These are phyloP conservation scores for Tolypocladium tundrense DNA, from an alignment of 2,329 filamentous ascomycete genomes.

Conservation along the genomic window DNA sequence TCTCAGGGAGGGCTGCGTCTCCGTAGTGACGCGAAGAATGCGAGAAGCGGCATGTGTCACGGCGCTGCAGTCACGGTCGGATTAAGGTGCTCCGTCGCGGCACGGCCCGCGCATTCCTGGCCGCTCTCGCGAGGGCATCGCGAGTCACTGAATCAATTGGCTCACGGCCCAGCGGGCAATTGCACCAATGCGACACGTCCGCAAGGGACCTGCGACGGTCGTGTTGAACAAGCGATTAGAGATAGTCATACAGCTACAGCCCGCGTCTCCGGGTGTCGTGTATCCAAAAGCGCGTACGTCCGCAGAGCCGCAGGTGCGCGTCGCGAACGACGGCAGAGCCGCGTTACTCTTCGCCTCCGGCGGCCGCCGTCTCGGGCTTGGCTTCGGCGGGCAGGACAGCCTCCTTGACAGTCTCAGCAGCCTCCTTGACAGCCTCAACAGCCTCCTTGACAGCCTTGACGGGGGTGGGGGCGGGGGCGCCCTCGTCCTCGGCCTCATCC, in stretches of 20 bases:
- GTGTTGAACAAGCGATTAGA: background rate
- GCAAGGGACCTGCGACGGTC: background rate
- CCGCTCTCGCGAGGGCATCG: no score
- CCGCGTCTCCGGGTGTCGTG: background rate
- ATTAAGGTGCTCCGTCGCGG: background rate
- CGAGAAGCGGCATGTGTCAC: no score
- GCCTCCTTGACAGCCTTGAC: conserved; percentile 12
- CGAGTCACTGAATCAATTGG: background rate
- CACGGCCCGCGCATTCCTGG: background rate
- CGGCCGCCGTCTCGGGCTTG: conserved; percentile 17
- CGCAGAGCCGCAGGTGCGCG: background rate
- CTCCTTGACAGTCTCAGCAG: conserved; percentile 13
- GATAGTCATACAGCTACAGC: background rate
- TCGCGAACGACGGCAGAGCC: background rate
- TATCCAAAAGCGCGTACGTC: background rate
- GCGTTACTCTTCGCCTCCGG: conserved; percentile 17
- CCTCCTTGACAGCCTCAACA: conserved; percentile 8
- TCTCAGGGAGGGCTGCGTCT: no score
- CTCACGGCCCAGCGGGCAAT: background rate
- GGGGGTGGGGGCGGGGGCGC: conserved; percentile 10
- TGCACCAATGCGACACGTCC: background rate
- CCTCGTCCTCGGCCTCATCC: conserved; percentile 14
- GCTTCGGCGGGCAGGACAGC: conserved; percentile 16
- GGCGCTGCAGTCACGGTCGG: background rate
- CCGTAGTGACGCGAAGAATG: no score